Percentiles rank a stretch among this genome's conserved stretches.
phyloP scores from a whole-genome alignment of 306 rosid species.

The Delonix regia region DNA sequence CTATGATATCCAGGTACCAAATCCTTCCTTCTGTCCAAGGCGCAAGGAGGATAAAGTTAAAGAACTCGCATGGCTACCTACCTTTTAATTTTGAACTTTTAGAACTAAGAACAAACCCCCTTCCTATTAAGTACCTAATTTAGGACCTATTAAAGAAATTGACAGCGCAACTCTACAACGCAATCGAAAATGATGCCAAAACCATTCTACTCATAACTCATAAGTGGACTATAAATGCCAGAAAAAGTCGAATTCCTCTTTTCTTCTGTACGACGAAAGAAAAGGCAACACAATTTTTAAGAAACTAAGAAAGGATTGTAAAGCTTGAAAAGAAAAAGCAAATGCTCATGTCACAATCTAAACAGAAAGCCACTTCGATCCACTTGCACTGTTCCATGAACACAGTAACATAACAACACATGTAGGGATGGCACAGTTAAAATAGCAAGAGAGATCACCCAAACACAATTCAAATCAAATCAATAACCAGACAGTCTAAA shows the following conservation, averaged over 20 bases:
- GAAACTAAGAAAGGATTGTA: no score
- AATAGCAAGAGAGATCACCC: not conserved
- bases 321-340: not conserved
- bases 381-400: not conserved
- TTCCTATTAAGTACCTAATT: no score
- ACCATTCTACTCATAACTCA: not conserved
- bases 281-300: no score
- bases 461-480: not conserved
- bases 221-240: not conserved
- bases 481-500: not conserved
- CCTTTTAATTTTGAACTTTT: no score
- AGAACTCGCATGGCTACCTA: no score
- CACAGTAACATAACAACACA: not conserved
- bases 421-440: not conserved
- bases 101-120: no score
- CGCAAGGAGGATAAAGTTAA: no score
- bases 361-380: not conserved
- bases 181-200: no score
- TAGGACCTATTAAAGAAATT: no score
- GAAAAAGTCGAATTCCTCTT: not conserved
- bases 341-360: not conserved
- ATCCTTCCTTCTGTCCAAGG: no score
- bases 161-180: no score
- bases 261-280: not conserved
- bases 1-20: no score